These are phyloP conservation scores for Scopulariopsis brevicaulis DNA, from an alignment of 2,329 filamentous ascomycete species.

Conservation along the genomic window DNA sequence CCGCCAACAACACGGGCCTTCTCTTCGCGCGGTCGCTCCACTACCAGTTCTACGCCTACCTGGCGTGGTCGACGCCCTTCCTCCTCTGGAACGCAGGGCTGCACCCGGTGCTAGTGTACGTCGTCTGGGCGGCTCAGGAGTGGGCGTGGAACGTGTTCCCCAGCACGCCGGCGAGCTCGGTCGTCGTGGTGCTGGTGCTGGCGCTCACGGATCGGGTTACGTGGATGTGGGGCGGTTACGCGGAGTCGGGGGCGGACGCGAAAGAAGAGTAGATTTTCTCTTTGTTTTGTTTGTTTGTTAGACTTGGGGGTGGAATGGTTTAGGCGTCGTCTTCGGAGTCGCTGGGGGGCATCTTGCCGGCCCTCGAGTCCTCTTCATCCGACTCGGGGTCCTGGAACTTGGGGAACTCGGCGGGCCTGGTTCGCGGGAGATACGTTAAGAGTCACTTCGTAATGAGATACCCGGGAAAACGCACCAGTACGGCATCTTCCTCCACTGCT, in stretches of 20 bases:
- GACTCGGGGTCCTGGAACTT: slow-evolving; percentile 18
- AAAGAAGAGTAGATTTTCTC: slow-evolving; percentile 16
- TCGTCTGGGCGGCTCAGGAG: slow-evolving; percentile 69
- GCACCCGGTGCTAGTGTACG: slow-evolving; percentile 55
- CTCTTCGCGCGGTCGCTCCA: slow-evolving; percentile 81
- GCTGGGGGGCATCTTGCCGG: slow-evolving; percentile 76
- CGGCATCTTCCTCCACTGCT: slow-evolving; percentile 74
- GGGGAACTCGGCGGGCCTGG: slow-evolving; percentile 68
- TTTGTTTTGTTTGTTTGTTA: neutral
- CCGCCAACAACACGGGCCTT: slow-evolving; percentile 67
- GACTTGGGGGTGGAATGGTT: slow-evolving; percentile 3
- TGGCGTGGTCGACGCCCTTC: slow-evolving; percentile 81
- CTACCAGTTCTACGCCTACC: slow-evolving; percentile 91
- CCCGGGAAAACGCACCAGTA: slow-evolving; percentile 58
- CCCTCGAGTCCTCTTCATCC: slow-evolving; percentile 63
- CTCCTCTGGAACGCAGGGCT: slow-evolving; percentile 70
- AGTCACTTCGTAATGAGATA: neutral
- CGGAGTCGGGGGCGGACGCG: slow-evolving; percentile 10
- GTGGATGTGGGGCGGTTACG: slow-evolving; percentile 3
- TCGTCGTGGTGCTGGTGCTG: slow-evolving; percentile 58
- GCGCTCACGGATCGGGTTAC: slow-evolving; percentile 37
- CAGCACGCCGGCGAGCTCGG: slow-evolving; percentile 49
- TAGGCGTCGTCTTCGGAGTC: slow-evolving; percentile 59
- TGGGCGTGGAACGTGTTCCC: slow-evolving; percentile 93
- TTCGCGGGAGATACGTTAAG: neutral